phyloP scores from a whole-genome alignment of 495 filamentous ascomycete genomes.

The Penicillium riverlandense region DNA sequence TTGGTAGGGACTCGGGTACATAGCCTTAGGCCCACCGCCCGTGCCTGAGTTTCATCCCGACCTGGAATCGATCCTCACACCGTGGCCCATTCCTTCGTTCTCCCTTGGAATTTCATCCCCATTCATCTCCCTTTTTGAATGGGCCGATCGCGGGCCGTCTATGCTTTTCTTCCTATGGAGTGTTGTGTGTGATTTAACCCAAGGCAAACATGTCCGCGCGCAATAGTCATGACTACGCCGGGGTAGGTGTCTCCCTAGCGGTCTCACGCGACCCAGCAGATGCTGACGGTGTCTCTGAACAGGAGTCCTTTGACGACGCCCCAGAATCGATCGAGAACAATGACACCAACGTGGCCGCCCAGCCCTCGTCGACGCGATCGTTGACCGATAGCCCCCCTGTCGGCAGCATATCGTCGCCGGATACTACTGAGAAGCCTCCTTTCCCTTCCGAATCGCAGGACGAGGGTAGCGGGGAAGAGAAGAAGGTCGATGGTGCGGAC shows the following conservation, averaged over 20 bases:
- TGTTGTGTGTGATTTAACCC: constrained; percentile 3
- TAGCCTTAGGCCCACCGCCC: no score
- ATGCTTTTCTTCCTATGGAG: constrained; percentile 14
- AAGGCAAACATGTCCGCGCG: constrained; percentile 23
- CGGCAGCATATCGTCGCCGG: constrained; percentile 28
- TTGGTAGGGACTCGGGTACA: no score
- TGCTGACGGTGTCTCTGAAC: constrained; percentile 7
- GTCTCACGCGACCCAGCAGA: no score
- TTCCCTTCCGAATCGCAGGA: constrained; percentile 24
- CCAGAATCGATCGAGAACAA: constrained; percentile 42
- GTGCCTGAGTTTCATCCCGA: no score
- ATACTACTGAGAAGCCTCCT: constrained; percentile 27
- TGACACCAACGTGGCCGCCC: constrained; percentile 26
- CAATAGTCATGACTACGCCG: constrained; percentile 43
- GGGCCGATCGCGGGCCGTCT: constrained; percentile 4
- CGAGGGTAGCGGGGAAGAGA: constrained; percentile 12
- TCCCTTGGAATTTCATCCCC: neutral
- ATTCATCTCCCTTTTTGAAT: constrained; percentile 5
- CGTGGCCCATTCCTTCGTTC: constrained; percentile 9
- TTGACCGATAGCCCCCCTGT: constrained; percentile 42
- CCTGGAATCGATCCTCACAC: constrained; percentile 8
- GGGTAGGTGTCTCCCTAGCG: constrained; percentile 25
- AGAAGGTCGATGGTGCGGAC: constrained; percentile 11
- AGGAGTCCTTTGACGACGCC: constrained; percentile 78
- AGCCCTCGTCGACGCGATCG: constrained; percentile 34